These are phyloP conservation scores for sorghum (Sorghum bicolor) DNA, from an alignment of 176 grass and related monocot genomes.

Conservation along the genomic window Sorghum_bicolor_NCBIv3 NC_012874.2:64931501-64932000, in stretches of 20 bases:
- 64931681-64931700: neutral
- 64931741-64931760: neutral
- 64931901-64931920: neutral
- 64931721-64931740: neutral
- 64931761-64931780: neutral
- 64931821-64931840: neutral
- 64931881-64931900: neutral
- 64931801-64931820: too few species aligned
- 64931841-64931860: neutral
- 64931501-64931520: neutral
- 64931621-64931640: neutral
- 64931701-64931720: neutral
- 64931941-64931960: too few species aligned
- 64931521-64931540: neutral
- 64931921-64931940: too few species aligned
- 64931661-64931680: neutral
- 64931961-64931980: neutral
- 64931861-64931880: neutral
- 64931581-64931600: neutral
- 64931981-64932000: neutral
- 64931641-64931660: neutral
- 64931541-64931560: neutral
- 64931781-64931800: too few species aligned
- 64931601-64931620: neutral
- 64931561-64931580: constrained; percentile 11